Evolutionary conservation across 169 alveolate genomes (phyloP), one percentile per base, ranked within the genome.

Genomic region (Babesia caballi): DNA sequence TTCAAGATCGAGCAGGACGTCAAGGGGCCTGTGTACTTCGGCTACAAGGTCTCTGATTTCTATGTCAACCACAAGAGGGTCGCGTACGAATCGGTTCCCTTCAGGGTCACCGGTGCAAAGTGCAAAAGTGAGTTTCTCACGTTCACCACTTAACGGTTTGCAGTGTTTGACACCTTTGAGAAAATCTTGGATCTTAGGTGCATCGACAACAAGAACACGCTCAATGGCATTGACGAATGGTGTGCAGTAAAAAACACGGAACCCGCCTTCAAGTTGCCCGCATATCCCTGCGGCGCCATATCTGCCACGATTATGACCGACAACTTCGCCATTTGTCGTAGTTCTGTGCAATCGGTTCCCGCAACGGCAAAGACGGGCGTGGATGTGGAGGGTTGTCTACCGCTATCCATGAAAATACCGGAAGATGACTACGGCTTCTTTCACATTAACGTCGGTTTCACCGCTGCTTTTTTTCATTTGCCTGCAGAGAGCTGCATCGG

Each of bases 241-340:
- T 69, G 84, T 33, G 17, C 8, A 12, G 33, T 36, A 5, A 28
- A 68, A 66, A 44, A 65, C 11, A 38, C 21, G 14, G 49, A 47
- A 11, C 82, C 78, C n/a, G 32, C 21, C 1, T 81, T 71, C 50
- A 49, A 81, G 41, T 21, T 25, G 0, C 71, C 68, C 17, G 84
- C 81, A 7, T 81, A 81, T 32, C 88, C 88, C 15, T 81, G 88
- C 32, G 88, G 88, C 17, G 57, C 81, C n/a, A 35, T 71, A 63
- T 53, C 88, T 1, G 88, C 88, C 30, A 81, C 88, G 17, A 36
- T 81, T 15, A 81, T 81, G 74, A 81, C 88, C 14, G 88, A 81
- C 67, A 71, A 81, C 56, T 81, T 61, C 49, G 56, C 35, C 28
- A 49, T 81, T 15, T 81, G 88, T 40, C 46, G 9, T 7, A 19